Evolutionary conservation across 306 rosid species (phyloP).

Genomic region (Phaseolus lunatus): DNA sequence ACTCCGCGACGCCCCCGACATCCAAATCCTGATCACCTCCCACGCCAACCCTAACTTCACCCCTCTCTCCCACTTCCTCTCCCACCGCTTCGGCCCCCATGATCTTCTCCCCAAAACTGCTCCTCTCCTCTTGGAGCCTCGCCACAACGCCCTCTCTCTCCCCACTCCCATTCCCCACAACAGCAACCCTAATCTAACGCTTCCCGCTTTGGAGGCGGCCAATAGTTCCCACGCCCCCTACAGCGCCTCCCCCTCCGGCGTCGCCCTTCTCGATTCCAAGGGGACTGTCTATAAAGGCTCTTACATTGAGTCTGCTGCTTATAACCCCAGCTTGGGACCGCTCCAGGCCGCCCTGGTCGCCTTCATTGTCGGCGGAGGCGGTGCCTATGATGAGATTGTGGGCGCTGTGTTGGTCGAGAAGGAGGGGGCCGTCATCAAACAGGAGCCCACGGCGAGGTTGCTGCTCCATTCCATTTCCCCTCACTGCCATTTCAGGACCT

Average conservation of each 20-base stretch:
- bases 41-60: conserved; percentile 40
- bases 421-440: conserved; percentile 65
- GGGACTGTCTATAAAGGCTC: conserved; percentile 69
- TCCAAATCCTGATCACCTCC: conserved; percentile 65
- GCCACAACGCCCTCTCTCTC: conserved; percentile 52
- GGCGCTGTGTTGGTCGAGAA: conserved; percentile 81
- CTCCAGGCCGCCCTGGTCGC: conserved; percentile 75
- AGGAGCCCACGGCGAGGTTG: conserved; percentile 74
- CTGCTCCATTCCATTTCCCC: conserved; percentile 67
- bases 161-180: neutral
- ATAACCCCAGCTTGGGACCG: conserved; percentile 91
- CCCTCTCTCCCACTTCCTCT: conserved; percentile 64
- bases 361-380: conserved; percentile 60
- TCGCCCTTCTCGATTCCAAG: conserved; percentile 63
- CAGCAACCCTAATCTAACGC: neutral
- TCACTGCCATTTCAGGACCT: conserved; percentile 45
- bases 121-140: conserved; percentile 75
- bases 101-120: conserved; percentile 64
- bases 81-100: conserved; percentile 81
- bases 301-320: conserved; percentile 89
- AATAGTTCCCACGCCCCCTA: conserved; percentile 86
- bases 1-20: conserved; percentile 64
- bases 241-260: conserved; percentile 82
- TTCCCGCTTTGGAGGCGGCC: conserved; percentile 78
- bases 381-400: conserved; percentile 57